A percentile compares a stretch with the other conserved stretches of the same genome.
These are phyloP conservation scores for Coelastrella sp. DNA, from an alignment of 139 green algal species.

Conservation along the genomic window DNA sequence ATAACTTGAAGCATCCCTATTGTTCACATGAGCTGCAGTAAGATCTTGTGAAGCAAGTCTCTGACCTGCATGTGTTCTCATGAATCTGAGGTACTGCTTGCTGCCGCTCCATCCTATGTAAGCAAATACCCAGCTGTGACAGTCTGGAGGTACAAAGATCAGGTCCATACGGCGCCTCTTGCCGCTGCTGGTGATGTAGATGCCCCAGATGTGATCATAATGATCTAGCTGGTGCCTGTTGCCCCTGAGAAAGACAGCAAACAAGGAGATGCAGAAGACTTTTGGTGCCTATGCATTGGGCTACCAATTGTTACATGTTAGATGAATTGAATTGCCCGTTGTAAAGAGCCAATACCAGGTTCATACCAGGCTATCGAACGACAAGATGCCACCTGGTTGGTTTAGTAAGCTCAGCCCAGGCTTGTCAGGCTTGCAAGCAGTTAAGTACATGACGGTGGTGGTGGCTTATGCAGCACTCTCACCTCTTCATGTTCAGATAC, in stretches of 20 bases:
- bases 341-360: no score
- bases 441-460: no score
- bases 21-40: background rate
- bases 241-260: background rate
- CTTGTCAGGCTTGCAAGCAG: no score
- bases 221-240: slow-evolving; percentile 55
- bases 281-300: background rate
- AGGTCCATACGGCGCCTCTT: slow-evolving; percentile 47
- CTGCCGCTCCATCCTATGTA: slow-evolving; percentile 27
- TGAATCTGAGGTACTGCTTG: slow-evolving; percentile 41
- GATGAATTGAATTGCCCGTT: no score
- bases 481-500: no score
- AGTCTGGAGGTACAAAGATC: slow-evolving; percentile 31
- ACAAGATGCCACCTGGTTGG: no score
- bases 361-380: no score
- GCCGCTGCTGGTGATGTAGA: slow-evolving; percentile 32
- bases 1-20: background rate
- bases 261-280: background rate
- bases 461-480: no score
- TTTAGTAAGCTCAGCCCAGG: no score
- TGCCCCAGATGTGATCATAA: slow-evolving; percentile 54
- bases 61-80: slow-evolving; percentile 14
- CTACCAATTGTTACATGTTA: background rate
- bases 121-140: slow-evolving; percentile 10
- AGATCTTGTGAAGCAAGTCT: no score